Evolutionary conservation across 2,329 filamentous ascomycete genomes (phyloP), one percentile per base, ranked within the genome.

Genomic region (Pseudopithomyces maydicus): DNA sequence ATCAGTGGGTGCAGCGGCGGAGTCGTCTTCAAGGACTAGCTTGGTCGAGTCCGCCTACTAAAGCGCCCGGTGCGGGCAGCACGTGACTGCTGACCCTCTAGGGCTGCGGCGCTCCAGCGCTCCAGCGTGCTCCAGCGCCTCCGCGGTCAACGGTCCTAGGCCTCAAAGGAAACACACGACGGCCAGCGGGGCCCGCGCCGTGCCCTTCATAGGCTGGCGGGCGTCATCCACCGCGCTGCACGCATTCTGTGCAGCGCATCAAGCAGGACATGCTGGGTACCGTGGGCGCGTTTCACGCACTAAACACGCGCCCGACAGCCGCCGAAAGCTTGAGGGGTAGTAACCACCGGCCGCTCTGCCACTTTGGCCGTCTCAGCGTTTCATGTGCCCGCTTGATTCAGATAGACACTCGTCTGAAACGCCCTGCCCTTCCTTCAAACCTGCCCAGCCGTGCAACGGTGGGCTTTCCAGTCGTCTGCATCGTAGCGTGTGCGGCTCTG

Each of bases 321-420:
- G 54, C 17, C 51, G 41, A 59, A 62, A 57, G 56, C 56, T 59
- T 60, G 54, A 39, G 33, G 35, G 52, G 48, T 43, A 44, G 23
- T 29, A 15, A 29, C 26, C 39, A 36, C 38, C 55, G 55, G 63
- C 65, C 60, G 53, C 56, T 64, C 60, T 50, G 56, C 17, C 48
- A 52, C 42, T 48, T 38, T 54, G 29, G 49, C 49, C 55, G 53
- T n/a, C 33, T 56, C 53, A 66, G 62, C 61, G 71, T 74, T 74
- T 74, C 71, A 74, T 64, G 39, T 42, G 36, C 39, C 58, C 50
- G 55, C 57, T 45, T 62, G 57, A 54, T 47, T 58, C 59, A 63
- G 46, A 60, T 65, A 62, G 58, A 51, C 47, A 41, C 52, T 48
- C 45, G 58, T 12, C 65, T 72, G 71, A 74, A 73, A 73, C 71